Evolutionary conservation across 75 land plant genomes (phyloP).

Genomic region (Chamaecyparis obtusa): DNA sequence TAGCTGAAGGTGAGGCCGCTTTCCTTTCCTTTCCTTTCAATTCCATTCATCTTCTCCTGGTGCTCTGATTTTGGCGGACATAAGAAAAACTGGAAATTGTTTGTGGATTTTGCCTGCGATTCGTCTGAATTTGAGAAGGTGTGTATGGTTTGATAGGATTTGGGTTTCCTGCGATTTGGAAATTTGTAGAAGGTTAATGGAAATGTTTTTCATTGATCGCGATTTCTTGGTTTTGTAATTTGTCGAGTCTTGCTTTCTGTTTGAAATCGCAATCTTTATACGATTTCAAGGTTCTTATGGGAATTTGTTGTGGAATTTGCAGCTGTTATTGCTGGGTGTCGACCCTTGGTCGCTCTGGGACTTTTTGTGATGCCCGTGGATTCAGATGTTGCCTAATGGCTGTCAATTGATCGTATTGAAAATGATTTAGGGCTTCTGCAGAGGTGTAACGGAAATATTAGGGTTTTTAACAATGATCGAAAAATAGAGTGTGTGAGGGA

Average conservation of each 20-base stretch:
- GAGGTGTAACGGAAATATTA: background rate
- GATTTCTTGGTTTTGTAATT: background rate
- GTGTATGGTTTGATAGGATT: background rate
- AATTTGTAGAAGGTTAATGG: background rate
- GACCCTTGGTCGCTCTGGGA: background rate
- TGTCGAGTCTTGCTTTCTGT: background rate
- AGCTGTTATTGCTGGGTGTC: background rate
- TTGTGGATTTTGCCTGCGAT: background rate
- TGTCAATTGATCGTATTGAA: background rate
- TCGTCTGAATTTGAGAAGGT: background rate
- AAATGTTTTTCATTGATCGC: background rate
- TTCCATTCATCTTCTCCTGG: background rate
- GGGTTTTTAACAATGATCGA: background rate
- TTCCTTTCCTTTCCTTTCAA: no score
- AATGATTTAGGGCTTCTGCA: background rate
- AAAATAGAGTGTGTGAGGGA: background rate
- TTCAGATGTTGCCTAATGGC: background rate
- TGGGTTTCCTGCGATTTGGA: background rate
- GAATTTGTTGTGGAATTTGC: background rate
- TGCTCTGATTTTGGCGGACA: background rate
- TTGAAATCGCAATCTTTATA: background rate
- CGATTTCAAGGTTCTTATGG: background rate
- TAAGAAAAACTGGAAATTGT: background rate
- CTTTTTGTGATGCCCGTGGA: background rate
- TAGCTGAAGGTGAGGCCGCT: background rate